phyloP scores from a whole-genome alignment of 495 filamentous ascomycete genomes.

The Neurospora sp. region DNA sequence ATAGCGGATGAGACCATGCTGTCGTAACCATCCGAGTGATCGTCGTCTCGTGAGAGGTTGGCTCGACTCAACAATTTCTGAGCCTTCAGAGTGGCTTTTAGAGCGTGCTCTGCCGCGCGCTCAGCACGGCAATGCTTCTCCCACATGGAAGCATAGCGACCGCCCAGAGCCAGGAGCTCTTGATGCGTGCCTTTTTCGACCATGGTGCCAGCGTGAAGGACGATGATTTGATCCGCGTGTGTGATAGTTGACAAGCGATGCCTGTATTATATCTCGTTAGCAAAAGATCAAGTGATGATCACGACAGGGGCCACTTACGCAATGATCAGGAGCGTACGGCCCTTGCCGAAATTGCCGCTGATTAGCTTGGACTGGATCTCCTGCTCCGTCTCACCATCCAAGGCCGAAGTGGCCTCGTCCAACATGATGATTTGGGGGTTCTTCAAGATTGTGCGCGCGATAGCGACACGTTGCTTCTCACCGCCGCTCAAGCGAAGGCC shows the following conservation, averaged over 20 bases:
- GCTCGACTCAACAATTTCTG: conserved; percentile 41
- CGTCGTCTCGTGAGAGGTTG: conserved; percentile 22
- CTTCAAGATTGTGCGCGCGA: conserved; percentile 93
- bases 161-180: conserved; percentile 65
- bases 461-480: conserved; percentile 95
- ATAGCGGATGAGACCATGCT: conserved; percentile 25
- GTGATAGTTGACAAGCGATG: conserved; percentile 94
- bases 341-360: conserved; percentile 64
- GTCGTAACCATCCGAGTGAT: conserved; percentile 19
- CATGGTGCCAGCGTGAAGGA: conserved; percentile 77
- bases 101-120: conserved; percentile 65
- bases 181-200: conserved; percentile 80
- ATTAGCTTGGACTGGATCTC: conserved; percentile 83
- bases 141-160: conserved; percentile 90
- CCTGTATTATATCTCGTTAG: conserved; percentile 17
- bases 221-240: conserved; percentile 86
- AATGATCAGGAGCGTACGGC: conserved; percentile 67
- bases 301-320: conserved; percentile 32
- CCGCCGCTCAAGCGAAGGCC: conserved; percentile 87
- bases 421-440: conserved; percentile 92
- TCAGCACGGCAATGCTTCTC: conserved; percentile 87
- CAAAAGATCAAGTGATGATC: neutral
- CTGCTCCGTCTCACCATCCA: conserved; percentile 93
- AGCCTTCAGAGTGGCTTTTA: conserved; percentile 44
- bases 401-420: conserved; percentile 90